Base-by-base conservation (phyloP, 2,329 filamentous ascomycete genomes). In the Xylariaceae sp. region DNA sequence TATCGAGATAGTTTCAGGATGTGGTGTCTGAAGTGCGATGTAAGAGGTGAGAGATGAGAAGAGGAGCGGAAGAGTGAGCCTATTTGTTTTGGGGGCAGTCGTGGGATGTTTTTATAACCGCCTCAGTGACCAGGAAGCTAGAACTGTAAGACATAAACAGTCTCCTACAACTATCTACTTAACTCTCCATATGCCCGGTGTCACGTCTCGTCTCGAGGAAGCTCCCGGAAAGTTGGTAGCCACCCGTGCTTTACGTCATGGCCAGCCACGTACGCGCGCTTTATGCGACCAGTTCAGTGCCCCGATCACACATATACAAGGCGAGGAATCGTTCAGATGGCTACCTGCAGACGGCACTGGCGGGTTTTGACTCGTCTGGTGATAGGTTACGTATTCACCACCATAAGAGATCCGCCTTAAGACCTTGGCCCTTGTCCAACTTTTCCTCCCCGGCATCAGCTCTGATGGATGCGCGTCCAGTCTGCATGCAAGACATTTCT, bases 241-340 rank as follows among this genome's bases (percentile, higher is more conserved):
- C n/a, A n/a, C n/a, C n/a, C n/a, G n/a, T n/a, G n/a, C n/a, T 29
- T 33, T 57, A 57, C 54, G 54, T 57, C 54, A 57, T 57, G 45
- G 29, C 20, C 13, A 42, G 27, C 21, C 37, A 42, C 20, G 33
- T 26, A 20, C 8, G 48, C 43, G 52, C 23, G 23, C 48, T 41
- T 44, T 39, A 33, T 35, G 32, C 30, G 32, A 26, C 30, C 30
- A 13, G n/a, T 35, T 13, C n/a, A 10, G 3, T 27, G 45, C 43
- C 29, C n/a, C 44, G 41, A 37, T 44, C 23, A 6, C 23, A n/a
- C 26, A 42, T 7, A n/a, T 13, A 48, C 21, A 29, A 21, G n/a
- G 23, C n/a, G 8, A 27, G 21, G 26, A 26, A n/a, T 37, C 18
- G n/a, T n/a, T n/a, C n/a, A n/a, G n/a, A n/a, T n/a, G 6, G 13